phyloP scores from a whole-genome alignment of 176 grass and related monocot genomes.

The Eragrostis nindensis region DNA sequence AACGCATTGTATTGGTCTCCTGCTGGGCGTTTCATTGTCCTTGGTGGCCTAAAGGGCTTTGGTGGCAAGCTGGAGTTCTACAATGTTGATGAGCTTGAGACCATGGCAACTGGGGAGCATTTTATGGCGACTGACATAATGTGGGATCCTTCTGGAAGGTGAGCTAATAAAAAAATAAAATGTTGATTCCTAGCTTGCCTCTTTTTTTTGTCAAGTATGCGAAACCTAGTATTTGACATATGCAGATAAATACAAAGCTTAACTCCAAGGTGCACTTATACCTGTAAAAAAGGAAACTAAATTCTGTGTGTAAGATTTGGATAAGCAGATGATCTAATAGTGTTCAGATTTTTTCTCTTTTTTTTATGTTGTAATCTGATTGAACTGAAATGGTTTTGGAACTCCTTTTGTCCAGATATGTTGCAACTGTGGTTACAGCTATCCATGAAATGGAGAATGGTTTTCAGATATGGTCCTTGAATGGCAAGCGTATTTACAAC shows the following conservation, averaged over 20 bases:
- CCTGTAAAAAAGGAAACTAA: not conserved
- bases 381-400: constrained; percentile 9
- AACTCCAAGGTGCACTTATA: not conserved
- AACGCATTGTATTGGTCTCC: constrained; percentile 90
- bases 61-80: constrained; percentile 88
- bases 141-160: constrained; percentile 96
- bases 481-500: constrained; percentile 69
- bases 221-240: not conserved
- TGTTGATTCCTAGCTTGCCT: too few species aligned
- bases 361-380: not conserved
- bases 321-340: too few species aligned
- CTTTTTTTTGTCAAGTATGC: too few species aligned
- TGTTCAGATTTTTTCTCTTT: too few species aligned
- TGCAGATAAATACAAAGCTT: not conserved
- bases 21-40: constrained; percentile 73
- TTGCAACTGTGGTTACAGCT: constrained; percentile 59
- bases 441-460: constrained; percentile 93
- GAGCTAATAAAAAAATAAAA: constrained; percentile 24
- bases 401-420: constrained; percentile 51
- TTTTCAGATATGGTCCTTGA: too few species aligned
- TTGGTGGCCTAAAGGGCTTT: constrained; percentile 88
- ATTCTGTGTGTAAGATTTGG: not conserved
- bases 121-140: constrained; percentile 95
- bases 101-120: constrained; percentile 91
- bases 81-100: constrained; percentile 92